These are phyloP conservation scores for Trypanosoma conorhini DNA, from an alignment of 208 protist species.

Conservation along the genomic window DNA sequence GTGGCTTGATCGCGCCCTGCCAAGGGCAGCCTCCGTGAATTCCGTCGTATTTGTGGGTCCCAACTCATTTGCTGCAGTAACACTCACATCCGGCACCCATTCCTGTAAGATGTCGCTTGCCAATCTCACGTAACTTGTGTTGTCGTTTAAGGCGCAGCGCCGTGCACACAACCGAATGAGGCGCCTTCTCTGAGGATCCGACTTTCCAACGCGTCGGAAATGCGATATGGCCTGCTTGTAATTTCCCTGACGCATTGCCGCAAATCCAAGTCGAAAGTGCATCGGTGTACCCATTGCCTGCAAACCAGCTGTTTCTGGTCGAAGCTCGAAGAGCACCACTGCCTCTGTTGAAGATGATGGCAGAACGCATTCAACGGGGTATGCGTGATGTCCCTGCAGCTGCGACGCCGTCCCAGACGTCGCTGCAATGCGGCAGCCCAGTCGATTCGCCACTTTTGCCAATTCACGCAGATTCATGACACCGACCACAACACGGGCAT, in stretches of 20 bases:
- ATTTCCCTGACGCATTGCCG: constrained; percentile 54
- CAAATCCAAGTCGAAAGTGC: constrained; percentile 54
- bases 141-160: constrained; percentile 37
- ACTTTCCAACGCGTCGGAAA: constrained; percentile 28
- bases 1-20: neutral
- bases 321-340: constrained; percentile 61
- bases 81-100: neutral
- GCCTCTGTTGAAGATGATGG: constrained; percentile 36
- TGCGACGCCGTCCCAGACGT: constrained; percentile 54
- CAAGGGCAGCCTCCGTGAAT: neutral
- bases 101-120: constrained; percentile 22
- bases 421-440: constrained; percentile 46
- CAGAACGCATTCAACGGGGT: constrained; percentile 57
- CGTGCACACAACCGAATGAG: constrained; percentile 52
- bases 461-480: constrained; percentile 14
- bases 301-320: constrained; percentile 18
- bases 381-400: constrained; percentile 37
- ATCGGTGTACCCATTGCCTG: constrained; percentile 35
- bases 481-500: constrained; percentile 30
- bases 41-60: neutral
- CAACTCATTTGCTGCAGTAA: neutral
- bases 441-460: constrained; percentile 11
- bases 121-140: constrained; percentile 41
- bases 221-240: constrained; percentile 44
- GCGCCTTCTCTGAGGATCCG: constrained; percentile 44